A percentile compares a stretch with the other conserved stretches of the same genome.
Evolutionary conservation across 345 rosid genomes (phyloP).

Genomic region (Lepidium aucheri): DNA sequence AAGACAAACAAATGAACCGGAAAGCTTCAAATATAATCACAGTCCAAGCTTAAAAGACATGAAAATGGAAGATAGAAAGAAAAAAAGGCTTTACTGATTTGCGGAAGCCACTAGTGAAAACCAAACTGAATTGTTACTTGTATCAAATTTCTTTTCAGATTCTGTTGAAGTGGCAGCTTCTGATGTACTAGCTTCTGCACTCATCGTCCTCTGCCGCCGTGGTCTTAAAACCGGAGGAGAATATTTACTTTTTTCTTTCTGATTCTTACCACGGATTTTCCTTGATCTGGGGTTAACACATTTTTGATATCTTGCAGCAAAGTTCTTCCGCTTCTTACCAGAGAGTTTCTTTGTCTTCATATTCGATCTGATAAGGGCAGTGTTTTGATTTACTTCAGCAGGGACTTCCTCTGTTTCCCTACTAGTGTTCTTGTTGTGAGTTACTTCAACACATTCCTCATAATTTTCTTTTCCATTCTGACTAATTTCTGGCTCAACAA

Average conservation of each 20-base stretch:
- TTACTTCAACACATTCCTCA: neutral
- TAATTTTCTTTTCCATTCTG: neutral
- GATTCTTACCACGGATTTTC: neutral
- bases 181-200: neutral
- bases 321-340: neutral
- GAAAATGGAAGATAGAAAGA: neutral
- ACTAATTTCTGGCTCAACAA: neutral
- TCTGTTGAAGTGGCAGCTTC: neutral
- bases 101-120: neutral
- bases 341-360: neutral
- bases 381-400: neutral
- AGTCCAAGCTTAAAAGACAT: neutral
- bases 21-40: neutral
- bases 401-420: neutral
- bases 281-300: neutral
- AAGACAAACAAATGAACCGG: neutral
- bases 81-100: constrained; percentile 1
- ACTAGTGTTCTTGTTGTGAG: too few species aligned
- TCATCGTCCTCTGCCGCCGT: neutral
- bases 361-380: neutral
- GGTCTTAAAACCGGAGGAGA: neutral
- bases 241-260: neutral
- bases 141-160: neutral
- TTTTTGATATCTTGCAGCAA: neutral
- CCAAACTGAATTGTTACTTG: neutral